Evolutionary conservation across 1,284 basidiomycete species (phyloP).

Genomic region (Peniophora sp.): DNA sequence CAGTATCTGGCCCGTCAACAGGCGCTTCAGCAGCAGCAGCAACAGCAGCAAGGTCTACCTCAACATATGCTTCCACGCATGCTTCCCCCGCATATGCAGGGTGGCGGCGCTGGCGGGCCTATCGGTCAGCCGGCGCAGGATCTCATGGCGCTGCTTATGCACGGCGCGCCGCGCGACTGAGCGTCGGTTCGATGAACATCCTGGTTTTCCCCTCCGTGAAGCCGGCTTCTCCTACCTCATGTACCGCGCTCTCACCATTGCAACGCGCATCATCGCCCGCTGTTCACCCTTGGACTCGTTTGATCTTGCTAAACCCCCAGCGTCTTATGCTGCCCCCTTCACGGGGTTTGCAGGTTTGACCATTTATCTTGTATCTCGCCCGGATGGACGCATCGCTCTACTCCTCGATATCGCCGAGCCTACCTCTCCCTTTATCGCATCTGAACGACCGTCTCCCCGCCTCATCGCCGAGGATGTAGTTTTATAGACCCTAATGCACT

Average conservation of each 20-base stretch:
- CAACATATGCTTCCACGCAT: slow-evolving; percentile 50
- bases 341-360: background rate
- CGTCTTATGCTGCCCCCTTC: background rate
- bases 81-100: slow-evolving; percentile 20
- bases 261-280: background rate
- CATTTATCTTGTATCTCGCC: background rate
- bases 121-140: slow-evolving; percentile 57
- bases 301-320: no score
- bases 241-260: background rate
- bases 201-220: background rate
- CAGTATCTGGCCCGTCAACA: slow-evolving; percentile 35
- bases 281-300: background rate
- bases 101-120: slow-evolving; percentile 20
- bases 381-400: background rate
- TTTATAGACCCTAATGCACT: slow-evolving; percentile 7
- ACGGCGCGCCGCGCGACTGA: slow-evolving; percentile 56
- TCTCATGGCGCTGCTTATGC: slow-evolving; percentile 74
- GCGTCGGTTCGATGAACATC: background rate
- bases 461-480: slow-evolving; percentile 6
- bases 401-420: background rate
- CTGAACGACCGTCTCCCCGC: background rate
- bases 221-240: background rate
- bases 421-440: background rate
- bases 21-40: slow-evolving; percentile 30
- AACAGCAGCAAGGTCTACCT: slow-evolving; percentile 37